Evolutionary conservation across 2,329 filamentous ascomycete genomes (phyloP).

Genomic region (Cordyceps sp.): DNA sequence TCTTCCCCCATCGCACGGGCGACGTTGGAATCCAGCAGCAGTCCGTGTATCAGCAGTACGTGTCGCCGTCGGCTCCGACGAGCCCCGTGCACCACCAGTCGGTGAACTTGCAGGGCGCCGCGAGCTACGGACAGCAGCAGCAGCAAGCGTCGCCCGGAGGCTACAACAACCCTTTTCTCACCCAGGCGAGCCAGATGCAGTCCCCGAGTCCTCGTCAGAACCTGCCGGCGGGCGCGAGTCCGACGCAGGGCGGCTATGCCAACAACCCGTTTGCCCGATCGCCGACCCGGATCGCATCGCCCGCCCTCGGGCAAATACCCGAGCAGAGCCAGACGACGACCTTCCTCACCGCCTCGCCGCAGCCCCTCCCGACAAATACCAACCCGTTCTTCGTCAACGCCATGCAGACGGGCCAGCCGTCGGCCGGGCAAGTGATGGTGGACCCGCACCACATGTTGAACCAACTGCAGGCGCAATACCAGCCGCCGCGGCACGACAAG

Average conservation of each 20-base stretch:
- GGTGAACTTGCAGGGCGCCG: slow-evolving; percentile 22
- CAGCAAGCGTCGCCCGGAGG: slow-evolving; percentile 21
- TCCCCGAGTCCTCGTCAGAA: slow-evolving; percentile 18
- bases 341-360: slow-evolving; percentile 17
- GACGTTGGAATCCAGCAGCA: slow-evolving; percentile 29
- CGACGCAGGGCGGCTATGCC: slow-evolving; percentile 14
- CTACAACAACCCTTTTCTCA: slow-evolving; percentile 35
- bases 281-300: slow-evolving; percentile 32
- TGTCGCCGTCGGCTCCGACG: slow-evolving; percentile 25
- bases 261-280: slow-evolving; percentile 34
- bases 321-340: slow-evolving; percentile 31
- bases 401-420: slow-evolving; percentile 9
- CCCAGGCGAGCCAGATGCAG: slow-evolving; percentile 15
- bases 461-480: slow-evolving; percentile 18
- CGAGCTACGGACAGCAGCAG: slow-evolving; percentile 23
- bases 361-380: slow-evolving; percentile 12
- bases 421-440: slow-evolving; percentile 6
- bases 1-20: slow-evolving; percentile 65
- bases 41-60: slow-evolving; percentile 23
- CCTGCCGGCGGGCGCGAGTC: slow-evolving; percentile 22
- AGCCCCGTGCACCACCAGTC: slow-evolving; percentile 22
- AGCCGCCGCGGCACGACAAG: slow-evolving; percentile 43
- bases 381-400: slow-evolving; percentile 21
- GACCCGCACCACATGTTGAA: slow-evolving; percentile 7
- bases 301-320: slow-evolving; percentile 32